A percentile compares a stretch with the other conserved stretches of the same genome.
Evolutionary conservation across 2,329 filamentous ascomycete species (phyloP).

Genomic region (Apiospora koreana): DNA sequence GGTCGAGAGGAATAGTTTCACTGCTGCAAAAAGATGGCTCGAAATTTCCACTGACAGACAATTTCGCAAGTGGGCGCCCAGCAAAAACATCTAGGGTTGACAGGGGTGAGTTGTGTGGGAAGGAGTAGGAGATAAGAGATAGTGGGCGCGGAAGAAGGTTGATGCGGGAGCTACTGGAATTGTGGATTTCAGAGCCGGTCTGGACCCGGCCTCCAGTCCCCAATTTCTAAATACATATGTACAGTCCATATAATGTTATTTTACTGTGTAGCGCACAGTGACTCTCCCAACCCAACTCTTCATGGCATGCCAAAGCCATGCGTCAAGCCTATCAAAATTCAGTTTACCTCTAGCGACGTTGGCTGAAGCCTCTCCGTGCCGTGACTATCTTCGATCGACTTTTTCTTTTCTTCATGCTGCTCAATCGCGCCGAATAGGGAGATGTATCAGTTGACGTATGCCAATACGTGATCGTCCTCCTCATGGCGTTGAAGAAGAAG

Average conservation of each 20-base stretch:
- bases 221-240: too few relatives aligned
- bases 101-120: not conserved
- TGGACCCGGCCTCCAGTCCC: too few relatives aligned
- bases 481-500: conserved; percentile 50
- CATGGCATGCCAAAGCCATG: not conserved
- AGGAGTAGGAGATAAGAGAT: not conserved
- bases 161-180: not conserved
- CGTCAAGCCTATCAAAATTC: not conserved
- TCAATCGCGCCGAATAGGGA: not conserved
- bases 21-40: conserved; percentile 4
- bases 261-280: not conserved
- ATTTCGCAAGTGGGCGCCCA: conserved; percentile 5
- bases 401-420: not conserved
- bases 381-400: not conserved
- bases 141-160: not conserved
- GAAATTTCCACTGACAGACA: conserved; percentile 7
- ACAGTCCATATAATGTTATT: not conserved
- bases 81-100: not conserved
- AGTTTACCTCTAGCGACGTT: not conserved
- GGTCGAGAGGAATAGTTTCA: conserved; percentile 2
- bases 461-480: conserved; percentile 6
- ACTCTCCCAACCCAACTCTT: conserved; percentile 1
- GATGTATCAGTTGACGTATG: not conserved
- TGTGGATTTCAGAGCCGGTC: too few relatives aligned
- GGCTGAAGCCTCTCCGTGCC: not conserved